Percentiles rank a stretch among this genome's conserved stretches.
These are phyloP conservation scores for Xylariaceae sp. DNA, from an alignment of 2,329 filamentous ascomycete species.

Conservation along the genomic window DNA sequence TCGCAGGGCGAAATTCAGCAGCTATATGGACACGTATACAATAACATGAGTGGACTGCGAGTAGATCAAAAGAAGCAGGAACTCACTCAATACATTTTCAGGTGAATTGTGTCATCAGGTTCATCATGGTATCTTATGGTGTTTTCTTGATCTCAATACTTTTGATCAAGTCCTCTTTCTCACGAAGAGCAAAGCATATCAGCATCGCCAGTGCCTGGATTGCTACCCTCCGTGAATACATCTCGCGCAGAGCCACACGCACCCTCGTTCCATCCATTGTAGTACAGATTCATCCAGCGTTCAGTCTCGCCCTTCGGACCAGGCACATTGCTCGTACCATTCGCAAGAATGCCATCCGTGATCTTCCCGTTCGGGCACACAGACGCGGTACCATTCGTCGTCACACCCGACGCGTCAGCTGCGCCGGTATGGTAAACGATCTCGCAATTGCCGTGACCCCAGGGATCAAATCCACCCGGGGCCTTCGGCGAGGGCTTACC, in stretches of 20 bases:
- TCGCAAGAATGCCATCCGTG: not conserved
- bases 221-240: constrained; percentile 12
- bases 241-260: constrained; percentile 20
- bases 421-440: constrained; percentile 22
- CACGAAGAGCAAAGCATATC: not conserved
- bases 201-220: not conserved
- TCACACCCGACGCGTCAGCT: constrained; percentile 5
- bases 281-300: constrained; percentile 22
- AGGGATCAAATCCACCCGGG: constrained; percentile 28
- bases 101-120: no score
- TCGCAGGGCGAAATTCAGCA: no score
- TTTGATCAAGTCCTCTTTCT: no score
- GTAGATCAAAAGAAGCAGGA: no score
- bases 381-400: constrained; percentile 2
- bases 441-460: constrained; percentile 25
- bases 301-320: not conserved
- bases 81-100: no score
- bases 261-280: constrained; percentile 28
- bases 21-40: no score
- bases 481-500: constrained; percentile 15
- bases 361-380: constrained; percentile 20
- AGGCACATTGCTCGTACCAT: constrained; percentile 11
- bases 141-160: no score
- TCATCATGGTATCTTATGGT: no score
- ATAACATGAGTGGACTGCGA: no score